Evolutionary conservation across 768 basidiomycete genomes (phyloP).

Genomic region (Amanita pallidorosea): DNA sequence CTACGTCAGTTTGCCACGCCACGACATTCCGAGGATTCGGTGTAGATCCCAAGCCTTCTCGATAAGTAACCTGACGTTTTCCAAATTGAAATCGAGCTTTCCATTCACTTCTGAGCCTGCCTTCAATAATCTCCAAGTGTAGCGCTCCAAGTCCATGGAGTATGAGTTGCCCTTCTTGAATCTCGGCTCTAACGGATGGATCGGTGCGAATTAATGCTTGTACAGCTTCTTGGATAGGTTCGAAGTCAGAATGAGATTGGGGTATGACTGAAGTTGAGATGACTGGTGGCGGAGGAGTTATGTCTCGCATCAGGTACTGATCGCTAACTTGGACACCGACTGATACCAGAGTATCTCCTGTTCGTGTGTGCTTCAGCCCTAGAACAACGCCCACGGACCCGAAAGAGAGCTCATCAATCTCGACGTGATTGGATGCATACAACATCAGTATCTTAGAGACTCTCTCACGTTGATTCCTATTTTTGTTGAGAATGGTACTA

Average conservation of each 20-base stretch:
- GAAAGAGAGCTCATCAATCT: constrained; percentile 71
- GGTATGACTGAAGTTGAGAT: constrained; percentile 80
- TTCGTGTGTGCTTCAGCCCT: constrained; percentile 75
- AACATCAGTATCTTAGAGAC: constrained; percentile 66
- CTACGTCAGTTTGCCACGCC: constrained; percentile 53
- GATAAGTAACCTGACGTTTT: constrained; percentile 67
- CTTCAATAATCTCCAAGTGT: constrained; percentile 83
- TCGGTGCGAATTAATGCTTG: constrained; percentile 71
- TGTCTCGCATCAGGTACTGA: constrained; percentile 42
- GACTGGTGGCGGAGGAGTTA: constrained; percentile 71
- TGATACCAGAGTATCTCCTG: constrained; percentile 76
- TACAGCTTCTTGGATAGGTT: constrained; percentile 69
- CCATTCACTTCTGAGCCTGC: constrained; percentile 76
- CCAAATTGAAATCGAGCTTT: constrained; percentile 70
- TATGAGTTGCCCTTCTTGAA: constrained; percentile 74
- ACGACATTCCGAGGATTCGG: constrained; percentile 22
- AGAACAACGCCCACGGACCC: constrained; percentile 81
- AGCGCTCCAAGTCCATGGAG: constrained; percentile 78
- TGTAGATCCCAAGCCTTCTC: constrained; percentile 42
- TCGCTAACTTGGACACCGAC: constrained; percentile 26
- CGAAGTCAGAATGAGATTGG: constrained; percentile 66
- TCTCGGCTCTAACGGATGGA: constrained; percentile 75
- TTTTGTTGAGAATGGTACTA: constrained; percentile 50
- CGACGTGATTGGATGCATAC: constrained; percentile 66
- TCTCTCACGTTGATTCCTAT: constrained; percentile 59